Evolutionary conservation across 2,329 filamentous ascomycete genomes (phyloP).

Genomic region (Cordyceps tenuipes): DNA sequence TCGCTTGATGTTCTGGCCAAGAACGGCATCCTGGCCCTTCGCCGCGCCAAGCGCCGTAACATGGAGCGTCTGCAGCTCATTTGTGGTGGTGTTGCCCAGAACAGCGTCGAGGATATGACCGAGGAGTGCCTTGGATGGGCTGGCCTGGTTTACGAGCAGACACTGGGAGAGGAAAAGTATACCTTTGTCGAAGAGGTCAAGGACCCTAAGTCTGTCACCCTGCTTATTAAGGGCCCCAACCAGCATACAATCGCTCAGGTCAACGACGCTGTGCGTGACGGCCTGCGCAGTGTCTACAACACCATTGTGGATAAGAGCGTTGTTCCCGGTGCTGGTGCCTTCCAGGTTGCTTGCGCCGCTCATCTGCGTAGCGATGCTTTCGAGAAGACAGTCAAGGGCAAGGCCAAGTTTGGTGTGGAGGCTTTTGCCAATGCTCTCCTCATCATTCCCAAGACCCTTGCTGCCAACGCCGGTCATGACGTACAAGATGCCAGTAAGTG

Average conservation of each 20-base stretch:
- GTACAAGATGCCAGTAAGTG: conserved; percentile 86
- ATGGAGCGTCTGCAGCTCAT: conserved; percentile 97
- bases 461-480: conserved; percentile 91
- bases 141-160: conserved; percentile 92
- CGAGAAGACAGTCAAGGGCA: conserved; percentile 87
- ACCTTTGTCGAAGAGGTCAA: conserved; percentile 98
- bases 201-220: conserved; percentile 93
- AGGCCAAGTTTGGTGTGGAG: conserved; percentile 90
- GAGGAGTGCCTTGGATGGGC: conserved; percentile 92
- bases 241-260: conserved; percentile 94
- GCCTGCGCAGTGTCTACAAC: conserved; percentile 94
- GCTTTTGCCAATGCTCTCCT: conserved; percentile 93
- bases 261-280: conserved; percentile 91
- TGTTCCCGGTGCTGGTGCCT: conserved; percentile 87
- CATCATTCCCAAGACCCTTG: conserved; percentile 94
- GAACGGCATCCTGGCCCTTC: conserved; percentile 92
- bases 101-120: conserved; percentile 88
- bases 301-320: conserved; percentile 98
- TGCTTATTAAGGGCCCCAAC: conserved; percentile 97
- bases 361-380: conserved; percentile 84
- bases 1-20: conserved; percentile 94
- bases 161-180: conserved; percentile 96
- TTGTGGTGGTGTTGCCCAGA: conserved; percentile 84
- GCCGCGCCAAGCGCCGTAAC: conserved; percentile 93
- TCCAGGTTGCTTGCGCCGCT: conserved; percentile 86